phyloP scores from a whole-genome alignment of 495 filamentous ascomycete species.

The Aspergillus diversus region DNA sequence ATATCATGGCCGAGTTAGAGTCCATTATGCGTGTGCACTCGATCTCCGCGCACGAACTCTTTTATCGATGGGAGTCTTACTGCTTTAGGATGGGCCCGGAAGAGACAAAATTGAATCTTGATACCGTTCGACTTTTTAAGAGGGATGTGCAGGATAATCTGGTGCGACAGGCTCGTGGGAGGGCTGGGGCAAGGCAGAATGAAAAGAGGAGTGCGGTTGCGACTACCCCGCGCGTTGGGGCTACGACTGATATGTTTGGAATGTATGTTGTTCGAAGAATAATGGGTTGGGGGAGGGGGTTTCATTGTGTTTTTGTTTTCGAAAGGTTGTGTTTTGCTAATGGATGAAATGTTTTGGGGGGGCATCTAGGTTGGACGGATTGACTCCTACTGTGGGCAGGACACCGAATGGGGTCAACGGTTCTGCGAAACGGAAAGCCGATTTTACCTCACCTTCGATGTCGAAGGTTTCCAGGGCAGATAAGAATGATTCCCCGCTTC shows the following conservation, averaged over 20 bases:
- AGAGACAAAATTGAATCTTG: slow-evolving; percentile 68
- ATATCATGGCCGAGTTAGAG: slow-evolving; percentile 76
- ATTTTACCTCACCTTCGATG: slow-evolving; percentile 59
- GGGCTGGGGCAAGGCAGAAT: slow-evolving; percentile 54
- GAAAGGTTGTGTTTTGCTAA: background rate
- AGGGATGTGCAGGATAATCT: slow-evolving; percentile 82
- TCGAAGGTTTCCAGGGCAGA: slow-evolving; percentile 54
- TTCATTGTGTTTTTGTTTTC: background rate
- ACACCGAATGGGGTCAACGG: slow-evolving; percentile 51
- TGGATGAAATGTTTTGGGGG: background rate
- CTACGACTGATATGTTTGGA: slow-evolving; percentile 74
- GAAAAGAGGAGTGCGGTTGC: slow-evolving; percentile 62
- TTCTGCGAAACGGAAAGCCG: slow-evolving; percentile 64
- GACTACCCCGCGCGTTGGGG: slow-evolving; percentile 66
- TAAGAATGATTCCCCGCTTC: slow-evolving; percentile 37
- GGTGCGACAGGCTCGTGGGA: slow-evolving; percentile 69
- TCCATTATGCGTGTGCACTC: slow-evolving; percentile 83
- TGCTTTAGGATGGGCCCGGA: slow-evolving; percentile 86
- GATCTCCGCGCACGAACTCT: slow-evolving; percentile 78
- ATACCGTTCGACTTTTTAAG: slow-evolving; percentile 75
- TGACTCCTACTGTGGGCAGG: slow-evolving; percentile 59
- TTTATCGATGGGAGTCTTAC: slow-evolving; percentile 98
- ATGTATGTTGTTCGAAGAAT: slow-evolving; percentile 59
- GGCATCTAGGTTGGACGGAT: slow-evolving; percentile 68
- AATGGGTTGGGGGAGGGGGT: background rate